A percentile compares a stretch with the other conserved stretches of the same genome.
phyloP scores from a whole-genome alignment of 78 protist genomes.

The Trichosphaerium sp. region DNA sequence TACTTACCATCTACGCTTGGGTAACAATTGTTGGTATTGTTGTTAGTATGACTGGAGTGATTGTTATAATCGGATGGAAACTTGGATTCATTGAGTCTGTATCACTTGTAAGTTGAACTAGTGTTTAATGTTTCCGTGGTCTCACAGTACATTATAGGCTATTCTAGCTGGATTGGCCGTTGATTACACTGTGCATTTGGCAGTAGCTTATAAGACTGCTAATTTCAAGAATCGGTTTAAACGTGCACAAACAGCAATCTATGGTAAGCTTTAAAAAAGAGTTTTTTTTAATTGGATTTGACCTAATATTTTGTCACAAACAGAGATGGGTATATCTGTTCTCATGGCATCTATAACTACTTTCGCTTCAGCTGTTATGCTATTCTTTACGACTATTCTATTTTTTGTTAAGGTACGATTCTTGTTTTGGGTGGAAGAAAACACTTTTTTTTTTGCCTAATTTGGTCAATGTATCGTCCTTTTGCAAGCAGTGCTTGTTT shows the following conservation, averaged over 20 bases:
- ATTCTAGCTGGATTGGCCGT: constrained; percentile 8
- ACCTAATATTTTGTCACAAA: background rate
- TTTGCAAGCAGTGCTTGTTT: no score
- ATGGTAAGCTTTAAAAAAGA: no score
- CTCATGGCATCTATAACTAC: background rate
- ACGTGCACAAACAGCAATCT: no score
- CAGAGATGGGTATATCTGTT: background rate
- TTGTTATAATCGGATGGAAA: constrained; percentile 9
- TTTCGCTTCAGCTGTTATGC: background rate
- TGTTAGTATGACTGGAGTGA: background rate
- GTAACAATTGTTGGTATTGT: background rate
- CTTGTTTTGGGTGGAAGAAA: no score
- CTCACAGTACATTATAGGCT: no score
- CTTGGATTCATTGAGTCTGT: constrained; percentile 1
- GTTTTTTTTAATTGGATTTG: no score
- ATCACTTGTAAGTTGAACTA: background rate
- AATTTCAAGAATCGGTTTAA: no score
- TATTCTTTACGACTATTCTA: constrained; percentile 1
- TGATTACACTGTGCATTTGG: constrained; percentile 3
- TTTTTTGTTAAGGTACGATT: no score
- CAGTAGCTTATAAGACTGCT: background rate
- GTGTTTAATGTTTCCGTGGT: no score
- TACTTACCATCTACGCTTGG: background rate
- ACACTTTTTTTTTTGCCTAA: no score
- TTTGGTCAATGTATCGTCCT: no score